Base-by-base conservation (phyloP, 805 yeast genomes). In the Candida manassasensis region DNA sequence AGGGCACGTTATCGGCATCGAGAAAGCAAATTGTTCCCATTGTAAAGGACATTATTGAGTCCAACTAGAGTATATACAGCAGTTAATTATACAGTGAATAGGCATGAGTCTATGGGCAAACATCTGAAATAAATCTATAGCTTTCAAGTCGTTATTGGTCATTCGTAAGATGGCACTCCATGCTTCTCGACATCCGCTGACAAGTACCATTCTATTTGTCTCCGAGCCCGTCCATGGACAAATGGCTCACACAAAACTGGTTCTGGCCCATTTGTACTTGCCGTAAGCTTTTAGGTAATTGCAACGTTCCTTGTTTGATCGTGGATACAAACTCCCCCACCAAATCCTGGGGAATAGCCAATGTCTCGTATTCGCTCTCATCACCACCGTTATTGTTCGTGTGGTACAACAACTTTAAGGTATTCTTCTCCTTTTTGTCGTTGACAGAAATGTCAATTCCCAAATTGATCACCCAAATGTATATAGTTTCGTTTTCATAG, bases 21-120 rank as follows among this genome's bases (percentile, higher is more conserved):
- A 71, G 97, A 48, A 89, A 89, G 53, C 94, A 84, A 53, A 85
- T 88, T 9, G 95, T 85, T 4, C 97, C 97, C 3, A 56, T 55
- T 9, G 58, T 67, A 13, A 64, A 67, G 51, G 48, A 45, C 1
- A 48, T 53, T 19, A 38, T 66, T 18, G 66, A 61, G 32, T 26
- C 36, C 9, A 29, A 19, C 15, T 26, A 13, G 12, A 17, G n/a
- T n/a, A n/a, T n/a, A n/a, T n/a, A n/a, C n/a, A n/a, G n/a, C n/a
- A n/a, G n/a, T n/a, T 41, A 9, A 41, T 29, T 33, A 35, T 9
- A 22, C 15, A 41, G 4, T 32, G 29, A 9, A 14, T 27, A 21
- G 33, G 21, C n/a, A n/a, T n/a, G n/a, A n/a, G n/a, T n/a, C n/a
- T n/a, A n/a, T n/a, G n/a, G n/a, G n/a, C n/a, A n/a, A n/a, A n/a